Evolutionary conservation across 1,139 yeast genomes (phyloP).

Genomic region (Ogataea hybrid): DNA sequence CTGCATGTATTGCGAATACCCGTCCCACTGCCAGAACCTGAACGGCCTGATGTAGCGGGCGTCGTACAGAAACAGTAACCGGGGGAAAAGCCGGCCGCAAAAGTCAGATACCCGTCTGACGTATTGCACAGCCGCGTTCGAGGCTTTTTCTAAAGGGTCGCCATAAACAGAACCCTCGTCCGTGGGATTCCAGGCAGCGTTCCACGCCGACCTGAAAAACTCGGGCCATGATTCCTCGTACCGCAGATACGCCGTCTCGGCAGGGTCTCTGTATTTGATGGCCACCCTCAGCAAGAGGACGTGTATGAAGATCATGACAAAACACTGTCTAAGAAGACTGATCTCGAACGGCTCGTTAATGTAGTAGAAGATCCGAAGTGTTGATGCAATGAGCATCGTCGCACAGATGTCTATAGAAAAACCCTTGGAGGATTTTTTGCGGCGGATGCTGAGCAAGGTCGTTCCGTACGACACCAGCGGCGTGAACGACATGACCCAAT

Average conservation of each 20-base stretch:
- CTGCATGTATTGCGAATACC: slow-evolving; percentile 61
- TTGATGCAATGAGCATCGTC: slow-evolving; percentile 80
- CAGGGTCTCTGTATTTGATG: slow-evolving; percentile 52
- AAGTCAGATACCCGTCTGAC: not conserved
- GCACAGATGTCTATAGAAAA: slow-evolving; percentile 88
- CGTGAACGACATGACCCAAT: slow-evolving; percentile 59
- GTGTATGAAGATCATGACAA: slow-evolving; percentile 78
- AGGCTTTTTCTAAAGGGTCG: not conserved
- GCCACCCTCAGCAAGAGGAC: slow-evolving; percentile 59
- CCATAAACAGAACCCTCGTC: not conserved
- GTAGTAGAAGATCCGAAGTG: slow-evolving; percentile 72
- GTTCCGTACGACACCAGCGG: slow-evolving; percentile 87
- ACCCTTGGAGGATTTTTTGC: slow-evolving; percentile 66
- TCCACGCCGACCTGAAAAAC: slow-evolving; percentile 8
- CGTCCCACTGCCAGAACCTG: slow-evolving; percentile 85
- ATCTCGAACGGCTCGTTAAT: slow-evolving; percentile 76
- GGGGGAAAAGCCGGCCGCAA: not conserved
- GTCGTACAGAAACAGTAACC: slow-evolving; percentile 45
- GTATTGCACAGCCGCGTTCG: not conserved
- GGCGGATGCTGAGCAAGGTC: slow-evolving; percentile 67
- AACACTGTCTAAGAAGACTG: slow-evolving; percentile 70
- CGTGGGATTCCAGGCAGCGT: slow-evolving; percentile 24
- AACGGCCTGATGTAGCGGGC: slow-evolving; percentile 65
- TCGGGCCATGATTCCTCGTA: slow-evolving; percentile 10
- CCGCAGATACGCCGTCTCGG: slow-evolving; percentile 39